A percentile compares a stretch with the other conserved stretches of the same genome.
These are phyloP conservation scores for Cyberlindnera nakhonratchasimensis DNA, from an alignment of 805 yeast species.

Conservation along the genomic window DNA sequence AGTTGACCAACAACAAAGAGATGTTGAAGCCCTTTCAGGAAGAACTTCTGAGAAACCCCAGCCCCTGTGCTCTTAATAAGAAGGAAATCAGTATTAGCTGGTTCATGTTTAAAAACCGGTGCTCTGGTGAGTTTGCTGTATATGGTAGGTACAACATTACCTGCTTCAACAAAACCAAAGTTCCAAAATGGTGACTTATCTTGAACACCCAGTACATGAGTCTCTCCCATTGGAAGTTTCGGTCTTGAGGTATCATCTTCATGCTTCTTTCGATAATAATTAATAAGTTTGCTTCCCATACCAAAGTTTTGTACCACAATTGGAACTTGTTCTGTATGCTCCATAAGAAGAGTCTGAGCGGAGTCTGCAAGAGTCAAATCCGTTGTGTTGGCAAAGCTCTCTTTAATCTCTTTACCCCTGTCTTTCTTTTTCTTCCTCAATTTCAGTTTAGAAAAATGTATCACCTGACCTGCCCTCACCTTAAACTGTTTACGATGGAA, in stretches of 20 bases:
- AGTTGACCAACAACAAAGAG: slow-evolving; percentile 88
- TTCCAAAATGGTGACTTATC: slow-evolving; percentile 98
- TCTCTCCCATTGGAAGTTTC: slow-evolving; percentile 85
- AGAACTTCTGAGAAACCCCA: slow-evolving; percentile 64
- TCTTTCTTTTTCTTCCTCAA: slow-evolving; percentile 84
- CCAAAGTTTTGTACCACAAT: slow-evolving; percentile 82
- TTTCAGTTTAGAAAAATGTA: slow-evolving; percentile 73
- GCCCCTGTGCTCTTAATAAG: slow-evolving; percentile 77
- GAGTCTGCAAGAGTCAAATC: slow-evolving; percentile 85
- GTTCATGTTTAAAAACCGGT: slow-evolving; percentile 87
- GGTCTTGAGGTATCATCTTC: slow-evolving; percentile 86
- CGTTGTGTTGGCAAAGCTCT: slow-evolving; percentile 63
- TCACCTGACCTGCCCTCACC: slow-evolving; percentile 72
- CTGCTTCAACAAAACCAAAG: slow-evolving; percentile 94
- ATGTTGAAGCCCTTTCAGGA: slow-evolving; percentile 62
- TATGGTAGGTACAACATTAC: slow-evolving; percentile 88
- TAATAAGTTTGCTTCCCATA: slow-evolving; percentile 91
- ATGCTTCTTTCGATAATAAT: slow-evolving; percentile 81
- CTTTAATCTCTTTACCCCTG: slow-evolving; percentile 74
- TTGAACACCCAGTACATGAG: slow-evolving; percentile 92
- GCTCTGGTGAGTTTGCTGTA: slow-evolving; percentile 92
- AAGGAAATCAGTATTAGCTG: slow-evolving; percentile 73
- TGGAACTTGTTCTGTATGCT: slow-evolving; percentile 89
- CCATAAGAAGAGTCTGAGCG: slow-evolving; percentile 72
- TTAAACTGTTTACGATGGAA: slow-evolving; percentile 78